Evolutionary conservation across 169 alveolate species (phyloP).

Genomic region (Amoebophrya sp.): DNA sequence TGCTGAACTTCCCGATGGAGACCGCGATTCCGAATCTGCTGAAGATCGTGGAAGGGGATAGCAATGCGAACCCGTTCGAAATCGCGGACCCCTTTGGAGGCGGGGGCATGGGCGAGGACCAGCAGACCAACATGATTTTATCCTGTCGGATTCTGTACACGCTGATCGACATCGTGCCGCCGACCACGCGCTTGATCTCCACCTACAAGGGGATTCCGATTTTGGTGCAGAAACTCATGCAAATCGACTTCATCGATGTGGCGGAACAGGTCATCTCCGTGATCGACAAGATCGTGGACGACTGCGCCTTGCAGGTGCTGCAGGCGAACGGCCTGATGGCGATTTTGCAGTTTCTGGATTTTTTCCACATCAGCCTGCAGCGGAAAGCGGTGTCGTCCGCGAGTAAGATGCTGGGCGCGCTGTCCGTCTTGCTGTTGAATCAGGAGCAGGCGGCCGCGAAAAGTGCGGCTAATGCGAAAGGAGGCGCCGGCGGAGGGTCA

Average conservation of each 20-base stretch:
- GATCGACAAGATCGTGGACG: not conserved
- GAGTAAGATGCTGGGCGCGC: not conserved
- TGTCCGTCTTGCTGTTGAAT: too few relatives aligned
- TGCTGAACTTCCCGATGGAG: not conserved
- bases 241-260: not conserved
- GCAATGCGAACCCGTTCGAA: not conserved
- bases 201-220: not conserved
- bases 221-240: not conserved
- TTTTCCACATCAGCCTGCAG: not conserved
- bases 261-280: not conserved
- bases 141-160: not conserved
- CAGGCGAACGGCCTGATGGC: not conserved
- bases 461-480: too few relatives aligned
- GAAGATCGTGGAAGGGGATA: not conserved
- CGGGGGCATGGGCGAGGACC: not conserved
- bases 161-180: not conserved
- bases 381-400: not conserved
- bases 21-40: not conserved
- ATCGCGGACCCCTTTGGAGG: constrained; percentile 3
- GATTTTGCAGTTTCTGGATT: not conserved
- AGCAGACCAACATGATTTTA: not conserved
- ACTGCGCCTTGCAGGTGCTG: not conserved
- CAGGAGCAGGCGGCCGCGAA: too few relatives aligned
- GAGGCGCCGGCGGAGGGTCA: too few relatives aligned
- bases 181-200: not conserved